Percentiles rank a stretch among this genome's conserved stretches.
Evolutionary conservation across 331 rosid species (phyloP).

Genomic region (Quercus phellos): DNA sequence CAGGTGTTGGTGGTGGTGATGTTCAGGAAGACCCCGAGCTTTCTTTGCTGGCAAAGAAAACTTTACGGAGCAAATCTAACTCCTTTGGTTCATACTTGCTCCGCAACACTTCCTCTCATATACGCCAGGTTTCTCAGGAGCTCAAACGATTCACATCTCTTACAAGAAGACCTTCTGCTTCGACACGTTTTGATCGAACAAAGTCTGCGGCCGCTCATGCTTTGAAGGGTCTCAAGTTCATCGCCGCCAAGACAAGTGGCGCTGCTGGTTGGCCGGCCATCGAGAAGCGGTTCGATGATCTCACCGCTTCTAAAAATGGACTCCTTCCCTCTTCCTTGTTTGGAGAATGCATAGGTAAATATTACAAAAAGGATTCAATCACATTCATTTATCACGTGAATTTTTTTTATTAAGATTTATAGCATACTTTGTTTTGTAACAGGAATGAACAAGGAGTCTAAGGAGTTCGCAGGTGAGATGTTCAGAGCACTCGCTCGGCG

Average conservation of each 20-base stretch:
- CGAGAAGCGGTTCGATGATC: conserved; percentile 54
- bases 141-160: conserved; percentile 52
- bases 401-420: neutral
- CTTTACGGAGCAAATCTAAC: conserved; percentile 35
- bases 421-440: neutral
- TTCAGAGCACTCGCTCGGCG: conserved; percentile 66
- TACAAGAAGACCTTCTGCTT: conserved; percentile 26
- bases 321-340: conserved; percentile 59
- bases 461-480: conserved; percentile 78
- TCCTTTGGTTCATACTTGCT: conserved; percentile 35
- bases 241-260: conserved; percentile 36
- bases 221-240: conserved; percentile 68
- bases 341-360: conserved; percentile 75
- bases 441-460: conserved; percentile 90
- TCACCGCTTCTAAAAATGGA: conserved; percentile 43
- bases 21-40: conserved; percentile 39
- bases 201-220: conserved; percentile 73
- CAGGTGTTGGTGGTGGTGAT: conserved; percentile 7
- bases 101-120: conserved; percentile 43
- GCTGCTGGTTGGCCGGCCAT: conserved; percentile 54
- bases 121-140: conserved; percentile 75
- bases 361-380: neutral
- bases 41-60: conserved; percentile 33
- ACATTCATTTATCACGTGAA: no score
- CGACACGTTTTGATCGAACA: conserved; percentile 42